phyloP scores from a whole-genome alignment of 2,329 filamentous ascomycete genomes.

The Fusarium metavorans region DNA sequence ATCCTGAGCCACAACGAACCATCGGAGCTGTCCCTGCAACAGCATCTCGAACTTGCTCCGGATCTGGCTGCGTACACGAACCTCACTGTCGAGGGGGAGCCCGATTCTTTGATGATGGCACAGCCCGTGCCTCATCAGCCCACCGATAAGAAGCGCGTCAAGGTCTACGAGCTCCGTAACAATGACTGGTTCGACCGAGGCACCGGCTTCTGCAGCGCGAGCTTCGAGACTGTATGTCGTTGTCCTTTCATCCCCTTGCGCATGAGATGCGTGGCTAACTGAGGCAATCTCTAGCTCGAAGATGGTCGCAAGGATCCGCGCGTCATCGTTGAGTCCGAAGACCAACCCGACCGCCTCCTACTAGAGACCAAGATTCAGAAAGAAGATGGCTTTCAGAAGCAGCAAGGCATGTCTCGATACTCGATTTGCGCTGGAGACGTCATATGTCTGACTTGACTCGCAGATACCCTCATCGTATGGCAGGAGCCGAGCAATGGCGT shows the following conservation, averaged over 20 bases:
- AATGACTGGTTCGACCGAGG: constrained; percentile 99
- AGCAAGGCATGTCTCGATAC: constrained; percentile 77
- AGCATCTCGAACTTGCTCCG: constrained; percentile 68
- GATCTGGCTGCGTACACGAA: constrained; percentile 64
- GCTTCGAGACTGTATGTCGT: constrained; percentile 75
- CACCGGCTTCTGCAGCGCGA: constrained; percentile 92
- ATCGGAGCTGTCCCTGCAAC: constrained; percentile 69
- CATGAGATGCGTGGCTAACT: constrained; percentile 38
- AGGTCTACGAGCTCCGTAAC: constrained; percentile 98
- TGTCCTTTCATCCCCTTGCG: constrained; percentile 27
- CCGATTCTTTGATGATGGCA: constrained; percentile 77
- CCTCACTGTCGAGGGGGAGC: constrained; percentile 64
- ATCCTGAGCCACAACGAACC: constrained; percentile 64
- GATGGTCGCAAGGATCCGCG: constrained; percentile 81
- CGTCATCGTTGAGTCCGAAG: constrained; percentile 93
- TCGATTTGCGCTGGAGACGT: constrained; percentile 31
- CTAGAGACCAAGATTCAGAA: constrained; percentile 91
- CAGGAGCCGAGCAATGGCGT: constrained; percentile 85
- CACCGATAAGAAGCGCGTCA: constrained; percentile 83
- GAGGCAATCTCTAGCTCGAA: constrained; percentile 58
- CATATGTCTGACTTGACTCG: constrained; percentile 43
- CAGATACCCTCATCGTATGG: constrained; percentile 98
- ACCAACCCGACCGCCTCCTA: constrained; percentile 84
- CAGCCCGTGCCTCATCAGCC: constrained; percentile 76
- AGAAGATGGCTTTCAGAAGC: constrained; percentile 97